phyloP scores from a whole-genome alignment of 257 asterid species.

The Catharanthus roseus region DNA sequence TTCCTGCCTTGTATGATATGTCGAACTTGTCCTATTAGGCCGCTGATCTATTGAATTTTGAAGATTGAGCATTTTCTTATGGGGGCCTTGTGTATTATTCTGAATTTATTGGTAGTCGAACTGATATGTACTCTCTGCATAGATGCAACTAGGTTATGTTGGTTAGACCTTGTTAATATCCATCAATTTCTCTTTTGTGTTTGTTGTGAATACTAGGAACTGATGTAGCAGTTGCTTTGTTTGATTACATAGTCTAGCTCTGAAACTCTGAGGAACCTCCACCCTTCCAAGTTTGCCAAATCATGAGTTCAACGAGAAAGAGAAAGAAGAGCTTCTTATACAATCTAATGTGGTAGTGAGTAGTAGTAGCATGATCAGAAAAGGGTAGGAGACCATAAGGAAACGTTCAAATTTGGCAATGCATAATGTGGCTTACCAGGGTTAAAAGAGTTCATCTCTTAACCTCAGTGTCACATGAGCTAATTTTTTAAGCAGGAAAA shows the following conservation, averaged over 20 bases:
- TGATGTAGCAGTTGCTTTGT: neutral
- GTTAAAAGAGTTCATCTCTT: neutral
- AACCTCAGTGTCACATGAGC: too few species aligned
- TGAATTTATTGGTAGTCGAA: neutral
- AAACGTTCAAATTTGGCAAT: neutral
- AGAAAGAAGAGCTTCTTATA: neutral
- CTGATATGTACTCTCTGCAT: neutral
- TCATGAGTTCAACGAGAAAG: neutral
- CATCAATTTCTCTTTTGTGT: neutral
- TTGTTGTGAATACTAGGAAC: too few species aligned
- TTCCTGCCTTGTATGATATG: neutral
- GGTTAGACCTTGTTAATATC: neutral
- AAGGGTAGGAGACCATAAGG: neutral
- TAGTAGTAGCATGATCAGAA: neutral
- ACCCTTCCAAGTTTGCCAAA: neutral
- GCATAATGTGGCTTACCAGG: neutral
- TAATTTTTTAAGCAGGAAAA: too few species aligned
- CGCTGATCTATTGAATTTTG: constrained; percentile 2
- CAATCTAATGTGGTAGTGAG: neutral
- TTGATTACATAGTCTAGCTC: neutral
- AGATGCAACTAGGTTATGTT: too few species aligned
- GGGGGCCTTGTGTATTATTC: neutral
- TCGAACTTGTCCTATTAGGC: neutral
- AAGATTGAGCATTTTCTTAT: neutral
- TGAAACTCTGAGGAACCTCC: neutral